These are phyloP conservation scores for Penicillium coffeae DNA, from an alignment of 495 filamentous ascomycete species.

Conservation along the genomic window DNA sequence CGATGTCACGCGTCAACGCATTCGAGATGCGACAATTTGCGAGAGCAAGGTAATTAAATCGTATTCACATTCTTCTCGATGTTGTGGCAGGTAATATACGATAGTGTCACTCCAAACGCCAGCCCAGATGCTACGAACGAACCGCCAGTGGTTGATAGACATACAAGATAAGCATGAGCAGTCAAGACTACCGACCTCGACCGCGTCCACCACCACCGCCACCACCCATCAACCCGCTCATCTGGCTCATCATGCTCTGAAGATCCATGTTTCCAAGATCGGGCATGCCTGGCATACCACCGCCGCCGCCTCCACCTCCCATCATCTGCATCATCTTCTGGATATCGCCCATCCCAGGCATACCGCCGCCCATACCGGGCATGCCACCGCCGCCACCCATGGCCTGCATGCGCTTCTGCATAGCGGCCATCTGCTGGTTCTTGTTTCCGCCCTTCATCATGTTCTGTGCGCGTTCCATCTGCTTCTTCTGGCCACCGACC, in stretches of 20 bases:
- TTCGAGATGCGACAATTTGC: not conserved
- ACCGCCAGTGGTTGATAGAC: conserved; percentile 8
- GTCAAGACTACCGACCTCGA: conserved; percentile 32
- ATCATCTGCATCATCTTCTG: conserved; percentile 79
- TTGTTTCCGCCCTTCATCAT: conserved; percentile 86
- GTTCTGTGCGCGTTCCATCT: conserved; percentile 90
- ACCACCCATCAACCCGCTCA: conserved; percentile 67
- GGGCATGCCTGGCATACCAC: conserved; percentile 50
- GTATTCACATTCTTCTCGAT: conserved; percentile 8
- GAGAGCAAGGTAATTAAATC: conserved; percentile 1
- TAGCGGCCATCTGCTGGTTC: conserved; percentile 90
- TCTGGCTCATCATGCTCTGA: conserved; percentile 81
- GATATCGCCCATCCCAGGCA: conserved; percentile 65
- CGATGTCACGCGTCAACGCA: not conserved
- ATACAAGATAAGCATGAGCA: conserved; percentile 5
- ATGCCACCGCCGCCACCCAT: conserved; percentile 69
- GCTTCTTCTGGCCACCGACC: conserved; percentile 93
- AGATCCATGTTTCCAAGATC: conserved; percentile 70
- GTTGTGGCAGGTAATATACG: conserved; percentile 11
- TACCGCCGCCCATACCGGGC: conserved; percentile 44
- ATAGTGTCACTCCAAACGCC: conserved; percentile 26
- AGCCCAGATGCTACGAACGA: conserved; percentile 26
- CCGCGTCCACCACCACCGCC: conserved; percentile 37
- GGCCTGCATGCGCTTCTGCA: conserved; percentile 91
- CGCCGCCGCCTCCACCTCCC: conserved; percentile 41